Conservation (phyloP, 352 stramenopile genomes). For the Globisporangium splendens region DNA sequence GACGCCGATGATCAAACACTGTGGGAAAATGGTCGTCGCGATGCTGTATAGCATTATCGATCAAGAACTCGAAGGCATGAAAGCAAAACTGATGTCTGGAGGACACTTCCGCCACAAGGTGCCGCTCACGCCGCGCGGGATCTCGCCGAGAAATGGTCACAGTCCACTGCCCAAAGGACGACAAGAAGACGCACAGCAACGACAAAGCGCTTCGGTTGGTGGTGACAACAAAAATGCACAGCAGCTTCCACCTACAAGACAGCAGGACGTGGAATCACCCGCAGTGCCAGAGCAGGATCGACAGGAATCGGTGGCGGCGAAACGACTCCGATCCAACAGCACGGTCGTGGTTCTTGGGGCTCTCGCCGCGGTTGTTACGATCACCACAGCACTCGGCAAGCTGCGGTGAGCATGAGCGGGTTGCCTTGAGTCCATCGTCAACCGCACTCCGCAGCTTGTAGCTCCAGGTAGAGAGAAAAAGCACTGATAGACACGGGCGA, state of each 20-base stretch:
- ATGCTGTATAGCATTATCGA: conserved; percentile 89
- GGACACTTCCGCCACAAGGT: conserved; percentile 13
- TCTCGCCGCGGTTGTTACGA: conserved; percentile 9
- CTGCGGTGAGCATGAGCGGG: conserved; percentile 1
- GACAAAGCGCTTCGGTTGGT: not conserved
- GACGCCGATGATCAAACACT: conserved; percentile 83
- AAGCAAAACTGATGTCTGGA: conserved; percentile 23
- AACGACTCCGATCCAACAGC: not conserved
- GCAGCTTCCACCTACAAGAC: not conserved
- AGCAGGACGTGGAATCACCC: not conserved
- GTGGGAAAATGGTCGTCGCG: conserved; percentile 60
- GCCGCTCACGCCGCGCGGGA: conserved; percentile 11
- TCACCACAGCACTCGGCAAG: conserved; percentile 10
- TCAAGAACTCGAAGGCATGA: conserved; percentile 66
- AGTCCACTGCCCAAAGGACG: not conserved
- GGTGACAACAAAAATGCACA: not conserved
- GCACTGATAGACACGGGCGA: not conserved
- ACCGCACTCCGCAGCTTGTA: not conserved
- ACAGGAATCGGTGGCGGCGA: not conserved
- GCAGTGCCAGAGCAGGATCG: not conserved
- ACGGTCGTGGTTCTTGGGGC: conserved; percentile 4
- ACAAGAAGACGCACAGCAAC: not conserved
- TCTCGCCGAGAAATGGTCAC: not conserved
- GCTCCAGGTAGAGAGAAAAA: not conserved
- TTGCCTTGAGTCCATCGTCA: not conserved